Evolutionary conservation across 495 filamentous ascomycete species (phyloP), one percentile per base, ranked within the genome.

Genomic region (Penicillium bovifimosum): DNA sequence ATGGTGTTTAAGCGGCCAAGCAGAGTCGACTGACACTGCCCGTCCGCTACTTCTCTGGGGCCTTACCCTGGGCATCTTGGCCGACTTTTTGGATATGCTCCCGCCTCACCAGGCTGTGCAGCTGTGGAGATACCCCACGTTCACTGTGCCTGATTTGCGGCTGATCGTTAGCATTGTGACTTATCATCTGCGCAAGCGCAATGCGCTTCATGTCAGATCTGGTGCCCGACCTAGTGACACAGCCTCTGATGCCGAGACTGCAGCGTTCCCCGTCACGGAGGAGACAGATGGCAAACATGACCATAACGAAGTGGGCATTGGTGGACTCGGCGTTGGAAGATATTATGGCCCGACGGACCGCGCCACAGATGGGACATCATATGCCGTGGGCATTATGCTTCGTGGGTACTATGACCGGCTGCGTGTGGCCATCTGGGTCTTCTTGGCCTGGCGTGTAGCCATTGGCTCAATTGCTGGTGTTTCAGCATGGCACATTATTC

Each of bases 31-130:
- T 18, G 62, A 64, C 18, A 52, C 53, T 27, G 61, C 42, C 36
- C 74, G 68, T 17, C 80, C 84, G 6, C 71, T 91, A 11, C 66
- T 88, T 4, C 79, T 90, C 1, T 91, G 87, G 87, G 87, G 87
- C 0, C 64, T 91, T 14, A 90, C 87, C 0, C 74, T 90, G 5
- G 86, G 86, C 6, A 78, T 91, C 26, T 55, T 88, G 28, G 79
- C 81, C 24, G 87, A 91, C 65, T 85, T 90, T 54, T 71, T 90
- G 34, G 84, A 89, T 42, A 75, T 86, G 63, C 70, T 88, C 10
- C 86, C 85, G 5, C 80, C 81, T 10, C 73, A 85, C 52, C 81
- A 78, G 27, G 77, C 83, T 0, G 70, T 86, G 5, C 68, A 78
- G 36, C 50, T 86, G 26, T 90, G 85, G 85, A 75, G 75, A 16